Evolutionary conservation across 352 stramenopile species (phyloP), one percentile per base, ranked within the genome.

Genomic region (Globisporangium abappressorium): DNA sequence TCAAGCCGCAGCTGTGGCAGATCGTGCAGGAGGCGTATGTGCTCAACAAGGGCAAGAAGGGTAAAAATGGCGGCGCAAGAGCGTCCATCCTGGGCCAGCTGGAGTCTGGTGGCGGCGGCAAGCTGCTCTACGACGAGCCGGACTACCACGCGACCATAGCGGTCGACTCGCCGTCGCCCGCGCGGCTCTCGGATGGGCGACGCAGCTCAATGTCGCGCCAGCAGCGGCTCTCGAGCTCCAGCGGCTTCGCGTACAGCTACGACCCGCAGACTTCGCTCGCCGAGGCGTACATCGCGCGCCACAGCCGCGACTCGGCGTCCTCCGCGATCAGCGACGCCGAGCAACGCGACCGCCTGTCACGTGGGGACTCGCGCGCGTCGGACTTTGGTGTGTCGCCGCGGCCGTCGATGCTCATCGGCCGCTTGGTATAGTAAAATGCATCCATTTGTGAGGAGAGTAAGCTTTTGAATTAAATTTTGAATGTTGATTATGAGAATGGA

Each of bases 181-280:
- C 55, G 30, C 55, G 55, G 30, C 55, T 60, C 28, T 60, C 55
- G 55, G 55, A 60, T 14, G 54, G 54, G 6, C 54, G 26, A 28
- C 15, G 15, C 14, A 57, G 14, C 54, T 59, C 49, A 11, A 22
- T 30, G 49, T 30, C 49, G 57, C 60, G 72, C 47, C 70, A 86
- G 78, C 71, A 87, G 66, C 82, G 84, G 24, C 77, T 80, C 61
- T 94, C 86, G 43, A 89, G 77, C 57, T 70, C 65, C 28, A 89
- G 87, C 57, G 87, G 87, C 38, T 95, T 91, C 68, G 87, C 87
- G 22, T 95, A 90, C 74, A 95, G 87, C 60, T 90, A 91, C 67
- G 87, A 95, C 65, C 82, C 85, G 9, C 81, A 91, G 65, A 93
- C 87, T 24, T 85, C 87, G 53, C 69, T 87, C 69, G 85, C 85